These are phyloP conservation scores for Scleromitrula shiraiana DNA, from an alignment of 2,329 filamentous ascomycete species.

Conservation along the genomic window DNA sequence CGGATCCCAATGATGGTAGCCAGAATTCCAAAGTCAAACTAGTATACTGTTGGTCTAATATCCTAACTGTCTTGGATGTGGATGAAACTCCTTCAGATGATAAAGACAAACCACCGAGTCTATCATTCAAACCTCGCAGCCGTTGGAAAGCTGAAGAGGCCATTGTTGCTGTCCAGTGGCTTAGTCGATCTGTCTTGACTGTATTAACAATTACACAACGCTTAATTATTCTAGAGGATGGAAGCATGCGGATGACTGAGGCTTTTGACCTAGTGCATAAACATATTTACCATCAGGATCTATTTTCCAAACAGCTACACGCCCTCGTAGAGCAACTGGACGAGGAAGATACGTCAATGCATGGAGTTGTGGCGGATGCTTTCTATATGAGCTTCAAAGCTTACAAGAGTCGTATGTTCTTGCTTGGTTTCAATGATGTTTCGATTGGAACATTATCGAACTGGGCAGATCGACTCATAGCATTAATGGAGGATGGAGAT, in stretches of 20 bases:
- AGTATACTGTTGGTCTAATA: conserved; percentile 97
- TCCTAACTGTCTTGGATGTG: conserved; percentile 88
- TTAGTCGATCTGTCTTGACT: conserved; percentile 84
- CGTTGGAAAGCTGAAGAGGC: conserved; percentile 92
- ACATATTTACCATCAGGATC: conserved; percentile 83
- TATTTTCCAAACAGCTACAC: conserved; percentile 83
- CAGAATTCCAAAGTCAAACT: conserved; percentile 75
- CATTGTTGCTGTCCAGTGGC: conserved; percentile 94
- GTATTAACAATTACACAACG: conserved; percentile 92
- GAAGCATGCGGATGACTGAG: conserved; percentile 82
- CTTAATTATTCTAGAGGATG: conserved; percentile 85
- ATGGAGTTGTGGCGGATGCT: conserved; percentile 92
- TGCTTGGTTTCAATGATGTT: conserved; percentile 89
- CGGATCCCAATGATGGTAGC: conserved; percentile 57
- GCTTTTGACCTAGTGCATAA: conserved; percentile 87
- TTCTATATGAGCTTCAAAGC: conserved; percentile 97
- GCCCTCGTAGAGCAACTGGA: conserved; percentile 80
- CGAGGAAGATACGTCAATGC: conserved; percentile 80
- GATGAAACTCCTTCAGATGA: conserved; percentile 62
- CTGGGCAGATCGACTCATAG: conserved; percentile 89
- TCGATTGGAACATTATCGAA: conserved; percentile 90
- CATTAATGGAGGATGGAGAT: conserved; percentile 94
- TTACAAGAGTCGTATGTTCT: conserved; percentile 88
- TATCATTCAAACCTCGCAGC: conserved; percentile 75
- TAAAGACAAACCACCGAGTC: conserved; percentile 66